Evolutionary conservation across 352 stramenopile species (phyloP), one percentile per base, ranked within the genome.

Genomic region (Phytopythium sindhum): DNA sequence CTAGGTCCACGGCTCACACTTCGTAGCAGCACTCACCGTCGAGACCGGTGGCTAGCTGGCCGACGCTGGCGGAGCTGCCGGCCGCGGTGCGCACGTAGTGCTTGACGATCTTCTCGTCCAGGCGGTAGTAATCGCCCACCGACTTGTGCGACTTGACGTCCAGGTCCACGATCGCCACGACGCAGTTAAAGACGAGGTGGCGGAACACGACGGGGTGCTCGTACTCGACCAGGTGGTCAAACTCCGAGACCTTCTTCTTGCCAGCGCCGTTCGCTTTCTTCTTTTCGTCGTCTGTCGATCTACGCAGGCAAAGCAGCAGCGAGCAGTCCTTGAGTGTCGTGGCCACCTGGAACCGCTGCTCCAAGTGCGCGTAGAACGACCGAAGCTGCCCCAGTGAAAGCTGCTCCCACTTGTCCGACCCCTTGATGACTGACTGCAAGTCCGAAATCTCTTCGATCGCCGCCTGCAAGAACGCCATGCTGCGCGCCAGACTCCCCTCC

Each of bases 91-190:
- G 62, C 53, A 14, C 35, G 57, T 86, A 91, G 64, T 89, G 82
- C 58, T 71, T 66, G 37, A 80, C 80, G 26, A 95, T 95, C 70
- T 88, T 87, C 48, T 91, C 74, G 66, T 96, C 88, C 24, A 94
- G 68, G 8, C 75, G 74, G 65, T 86, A 91, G 70, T 95, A 96
- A 64, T 91, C 79, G 41, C 79, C 75, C 50, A 96, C 77, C 12
- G 85, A 91, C 66, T 94, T 94, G 80, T 95, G 84, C 52, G 84
- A 89, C 72, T 95, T 96, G 65, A 91, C 76, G 60, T 96, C 87
- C 55, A 96, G 62, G 59, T 96, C 86, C 52, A 95, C 87, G 57
- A 96, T 84, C 0, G 85, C 87, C 54, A 94, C 77, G 23, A 92
- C 84, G 63, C 80, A 93, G 54, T 91, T 75, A 65, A 91, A 95